A percentile compares a stretch with the other conserved stretches of the same genome.
Evolutionary conservation across 2,329 filamentous ascomycete genomes (phyloP).

Genomic region (Meredithiella fracta): DNA sequence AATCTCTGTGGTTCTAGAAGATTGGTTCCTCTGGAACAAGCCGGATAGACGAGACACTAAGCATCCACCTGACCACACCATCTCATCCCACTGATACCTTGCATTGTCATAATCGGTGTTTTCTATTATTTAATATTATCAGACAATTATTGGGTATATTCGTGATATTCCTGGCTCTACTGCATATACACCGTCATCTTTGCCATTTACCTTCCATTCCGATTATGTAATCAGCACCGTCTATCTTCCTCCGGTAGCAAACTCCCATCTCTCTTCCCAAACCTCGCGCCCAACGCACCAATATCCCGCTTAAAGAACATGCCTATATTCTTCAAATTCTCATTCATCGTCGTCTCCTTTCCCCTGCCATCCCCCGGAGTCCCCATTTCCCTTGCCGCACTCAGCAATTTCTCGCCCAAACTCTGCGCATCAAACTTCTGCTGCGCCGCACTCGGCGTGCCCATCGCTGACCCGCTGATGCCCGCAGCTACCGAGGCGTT

Average conservation of each 20-base stretch:
- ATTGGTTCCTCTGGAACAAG: neutral
- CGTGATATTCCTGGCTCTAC: neutral
- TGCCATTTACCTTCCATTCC: neutral
- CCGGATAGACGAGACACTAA: neutral
- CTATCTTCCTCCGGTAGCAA: constrained; percentile 16
- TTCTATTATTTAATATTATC: neutral
- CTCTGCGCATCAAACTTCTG: constrained; percentile 63
- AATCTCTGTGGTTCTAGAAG: neutral
- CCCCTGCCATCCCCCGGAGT: constrained; percentile 56
- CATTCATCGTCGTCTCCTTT: constrained; percentile 54
- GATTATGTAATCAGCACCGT: constrained; percentile 3
- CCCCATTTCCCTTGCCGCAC: constrained; percentile 71
- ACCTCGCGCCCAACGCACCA: constrained; percentile 55
- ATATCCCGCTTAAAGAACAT: constrained; percentile 91
- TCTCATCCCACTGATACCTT: neutral
- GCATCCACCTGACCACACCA: neutral
- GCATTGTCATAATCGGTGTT: neutral
- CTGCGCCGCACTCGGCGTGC: constrained; percentile 21
- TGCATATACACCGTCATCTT: neutral
- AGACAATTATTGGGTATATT: neutral
- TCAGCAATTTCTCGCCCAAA: constrained; percentile 76
- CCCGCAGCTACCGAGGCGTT: constrained; percentile 25
- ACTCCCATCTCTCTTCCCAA: constrained; percentile 45
- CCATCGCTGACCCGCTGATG: constrained; percentile 15
- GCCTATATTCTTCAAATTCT: constrained; percentile 87